A percentile compares a stretch with the other conserved stretches of the same genome.
Evolutionary conservation across 2,329 filamentous ascomycete species (phyloP).

Genomic region (Leptodontidium sp.): DNA sequence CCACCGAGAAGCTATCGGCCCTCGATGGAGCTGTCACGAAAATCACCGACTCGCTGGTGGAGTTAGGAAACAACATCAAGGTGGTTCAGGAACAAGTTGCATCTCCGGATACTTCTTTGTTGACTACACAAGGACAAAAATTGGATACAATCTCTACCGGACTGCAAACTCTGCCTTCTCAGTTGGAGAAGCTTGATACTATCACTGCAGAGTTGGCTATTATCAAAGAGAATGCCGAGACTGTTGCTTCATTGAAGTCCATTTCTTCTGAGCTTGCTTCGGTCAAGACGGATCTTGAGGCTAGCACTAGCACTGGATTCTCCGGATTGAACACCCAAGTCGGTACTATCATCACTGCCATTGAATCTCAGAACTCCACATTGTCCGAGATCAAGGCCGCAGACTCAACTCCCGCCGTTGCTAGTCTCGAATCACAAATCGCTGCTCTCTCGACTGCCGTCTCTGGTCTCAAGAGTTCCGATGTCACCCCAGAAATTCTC

Average conservation of each 20-base stretch:
- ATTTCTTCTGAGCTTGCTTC: conserved; percentile 34
- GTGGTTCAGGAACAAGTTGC: conserved; percentile 39
- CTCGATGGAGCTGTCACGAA: conserved; percentile 41
- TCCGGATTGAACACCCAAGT: conserved; percentile 34
- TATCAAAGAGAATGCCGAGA: conserved; percentile 37
- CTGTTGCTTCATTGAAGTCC: conserved; percentile 29
- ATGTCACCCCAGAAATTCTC: conserved; percentile 36
- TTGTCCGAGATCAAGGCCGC: conserved; percentile 43
- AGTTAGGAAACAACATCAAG: conserved; percentile 40
- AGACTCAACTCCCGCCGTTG: conserved; percentile 37
- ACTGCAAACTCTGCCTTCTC: conserved; percentile 34
- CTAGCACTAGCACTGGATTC: conserved; percentile 30
- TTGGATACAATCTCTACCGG: conserved; percentile 39
- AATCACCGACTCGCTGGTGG: conserved; percentile 41
- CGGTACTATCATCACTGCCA: conserved; percentile 33
- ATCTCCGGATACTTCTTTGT: conserved; percentile 39
- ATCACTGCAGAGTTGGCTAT: conserved; percentile 38
- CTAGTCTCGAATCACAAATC: conserved; percentile 36
- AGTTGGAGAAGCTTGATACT: conserved; percentile 35
- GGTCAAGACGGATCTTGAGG: conserved; percentile 38
- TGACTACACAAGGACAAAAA: conserved; percentile 39
- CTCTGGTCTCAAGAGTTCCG: conserved; percentile 32
- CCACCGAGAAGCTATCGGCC: conserved; percentile 39
- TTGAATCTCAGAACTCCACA: conserved; percentile 38
- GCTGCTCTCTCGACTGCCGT: conserved; percentile 29